These are phyloP conservation scores for Ascochyta clinopodiicola DNA, from an alignment of 2,329 filamentous ascomycete genomes.

Conservation along the genomic window DNA sequence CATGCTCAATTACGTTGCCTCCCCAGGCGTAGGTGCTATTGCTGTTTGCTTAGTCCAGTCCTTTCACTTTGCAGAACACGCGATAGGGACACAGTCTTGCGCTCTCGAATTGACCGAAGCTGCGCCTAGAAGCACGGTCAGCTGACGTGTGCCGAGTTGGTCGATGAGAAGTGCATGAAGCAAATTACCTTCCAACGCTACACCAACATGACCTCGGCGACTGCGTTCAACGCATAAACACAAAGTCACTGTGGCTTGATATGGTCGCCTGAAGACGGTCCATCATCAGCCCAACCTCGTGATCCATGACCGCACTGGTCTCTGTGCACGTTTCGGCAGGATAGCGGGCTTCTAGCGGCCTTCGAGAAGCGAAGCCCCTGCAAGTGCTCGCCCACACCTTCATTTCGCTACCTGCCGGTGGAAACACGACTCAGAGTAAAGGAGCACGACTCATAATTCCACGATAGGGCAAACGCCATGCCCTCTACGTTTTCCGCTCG, in stretches of 20 bases:
- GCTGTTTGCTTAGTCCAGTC: not conserved
- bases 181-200: conserved; percentile 3
- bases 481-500: conserved; percentile 13
- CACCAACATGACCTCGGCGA: conserved; percentile 11
- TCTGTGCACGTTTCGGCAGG: conserved; percentile 35
- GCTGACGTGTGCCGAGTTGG: not conserved
- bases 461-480: conserved; percentile 21
- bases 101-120: not conserved
- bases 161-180: conserved; percentile 10
- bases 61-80: not conserved
- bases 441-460: conserved; percentile 11
- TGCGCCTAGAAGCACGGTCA: not conserved
- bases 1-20: not conserved
- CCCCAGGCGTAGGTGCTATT: not conserved
- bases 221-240: conserved; percentile 16
- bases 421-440: conserved; percentile 20
- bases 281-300: conserved; percentile 17
- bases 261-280: conserved; percentile 20
- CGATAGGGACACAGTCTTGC: not conserved
- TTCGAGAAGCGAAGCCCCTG: conserved; percentile 33
- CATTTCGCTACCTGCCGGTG: conserved; percentile 27
- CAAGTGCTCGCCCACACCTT: conserved; percentile 34
- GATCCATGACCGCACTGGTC: conserved; percentile 20
- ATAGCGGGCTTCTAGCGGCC: conserved; percentile 39
- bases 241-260: conserved; percentile 17